Evolutionary conservation across 1,139 yeast genomes (phyloP).

Genomic region (Spathaspora sp.): DNA sequence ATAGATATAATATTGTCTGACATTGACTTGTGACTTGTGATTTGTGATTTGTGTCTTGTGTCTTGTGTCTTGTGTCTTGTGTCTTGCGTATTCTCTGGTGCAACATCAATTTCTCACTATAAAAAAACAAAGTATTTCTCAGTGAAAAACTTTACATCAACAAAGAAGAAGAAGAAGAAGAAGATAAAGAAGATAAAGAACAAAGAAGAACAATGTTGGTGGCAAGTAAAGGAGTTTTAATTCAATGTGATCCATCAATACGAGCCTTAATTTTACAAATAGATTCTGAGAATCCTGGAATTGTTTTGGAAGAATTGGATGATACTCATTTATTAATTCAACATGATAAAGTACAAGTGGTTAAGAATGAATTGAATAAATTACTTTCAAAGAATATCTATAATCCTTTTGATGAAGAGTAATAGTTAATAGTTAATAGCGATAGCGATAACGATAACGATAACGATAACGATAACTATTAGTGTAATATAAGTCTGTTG

Average conservation of each 20-base stretch:
- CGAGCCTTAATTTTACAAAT: slow-evolving; percentile 80
- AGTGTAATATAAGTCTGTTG: too few relatives aligned
- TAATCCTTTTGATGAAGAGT: slow-evolving; percentile 78
- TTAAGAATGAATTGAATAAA: slow-evolving; percentile 74
- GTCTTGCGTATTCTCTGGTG: too few relatives aligned
- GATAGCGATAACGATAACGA: not conserved
- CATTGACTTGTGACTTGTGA: too few relatives aligned
- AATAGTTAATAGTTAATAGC: too few relatives aligned
- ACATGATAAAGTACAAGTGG: slow-evolving; percentile 68
- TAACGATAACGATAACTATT: too few relatives aligned
- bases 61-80: too few relatives aligned
- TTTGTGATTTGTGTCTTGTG: too few relatives aligned
- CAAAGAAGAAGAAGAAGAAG: too few relatives aligned
- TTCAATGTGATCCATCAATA: slow-evolving; percentile 84
- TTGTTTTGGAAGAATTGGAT: slow-evolving; percentile 81
- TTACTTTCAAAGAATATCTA: slow-evolving; percentile 79
- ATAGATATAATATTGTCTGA: too few relatives aligned
- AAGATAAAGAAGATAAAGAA: not conserved
- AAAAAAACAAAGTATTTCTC: too few relatives aligned
- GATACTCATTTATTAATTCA: slow-evolving; percentile 86
- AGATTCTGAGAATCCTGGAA: slow-evolving; percentile 70
- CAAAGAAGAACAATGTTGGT: slow-evolving; percentile 32
- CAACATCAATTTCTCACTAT: too few relatives aligned
- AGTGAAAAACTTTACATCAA: not conserved
- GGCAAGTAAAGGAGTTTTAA: slow-evolving; percentile 47